Evolutionary conservation across 345 rosid species (phyloP).

Genomic region (Kernera saxatilis): DNA sequence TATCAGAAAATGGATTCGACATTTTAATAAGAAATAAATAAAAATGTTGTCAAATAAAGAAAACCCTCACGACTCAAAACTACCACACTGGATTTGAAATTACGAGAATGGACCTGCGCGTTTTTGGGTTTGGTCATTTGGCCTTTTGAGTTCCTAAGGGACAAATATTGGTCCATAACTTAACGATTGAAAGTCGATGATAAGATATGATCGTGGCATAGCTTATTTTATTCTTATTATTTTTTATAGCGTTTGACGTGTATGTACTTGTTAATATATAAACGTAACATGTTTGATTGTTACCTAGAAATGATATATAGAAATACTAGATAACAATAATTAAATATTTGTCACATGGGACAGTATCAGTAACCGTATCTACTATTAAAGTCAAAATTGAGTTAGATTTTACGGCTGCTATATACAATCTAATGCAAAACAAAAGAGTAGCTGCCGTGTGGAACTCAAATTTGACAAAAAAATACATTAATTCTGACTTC

Average conservation of each 20-base stretch:
- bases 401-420: conserved; percentile 24
- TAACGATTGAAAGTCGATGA: background rate
- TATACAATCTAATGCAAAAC: conserved; percentile 10
- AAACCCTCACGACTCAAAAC: conserved; percentile 15
- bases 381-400: conserved; percentile 8
- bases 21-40: background rate
- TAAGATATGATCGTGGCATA: background rate
- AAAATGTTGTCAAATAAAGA: background rate
- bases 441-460: conserved; percentile 43
- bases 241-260: conserved; percentile 3
- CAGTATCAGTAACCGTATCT: background rate
- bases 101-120: conserved; percentile 13
- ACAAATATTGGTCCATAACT: conserved; percentile 17
- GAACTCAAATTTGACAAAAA: conserved; percentile 39
- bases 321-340: background rate
- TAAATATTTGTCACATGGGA: background rate
- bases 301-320: conserved; percentile 1
- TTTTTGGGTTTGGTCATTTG: conserved; percentile 26
- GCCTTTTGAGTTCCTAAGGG: conserved; percentile 41
- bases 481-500: conserved; percentile 14
- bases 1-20: background rate
- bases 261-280: background rate
- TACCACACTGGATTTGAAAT: background rate
- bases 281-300: conserved; percentile 7
- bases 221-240: background rate